These are phyloP conservation scores for Stephania cephalantha DNA, from an alignment of 164 flowering plant species.

Conservation along the genomic window DNA sequence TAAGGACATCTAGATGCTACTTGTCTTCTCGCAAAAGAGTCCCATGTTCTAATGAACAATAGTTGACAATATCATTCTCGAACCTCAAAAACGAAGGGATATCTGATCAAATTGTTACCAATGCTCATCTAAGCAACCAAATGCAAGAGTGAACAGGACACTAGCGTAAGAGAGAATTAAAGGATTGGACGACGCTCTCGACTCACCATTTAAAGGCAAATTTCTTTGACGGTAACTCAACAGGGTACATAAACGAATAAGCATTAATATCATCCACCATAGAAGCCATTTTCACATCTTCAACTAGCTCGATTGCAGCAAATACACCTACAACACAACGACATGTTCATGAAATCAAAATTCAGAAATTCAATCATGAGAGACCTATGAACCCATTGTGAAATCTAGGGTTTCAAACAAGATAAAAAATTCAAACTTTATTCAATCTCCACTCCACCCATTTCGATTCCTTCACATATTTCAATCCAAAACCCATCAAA, in stretches of 20 bases:
- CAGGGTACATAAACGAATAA: slow-evolving; percentile 70
- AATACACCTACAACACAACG: slow-evolving; percentile 5
- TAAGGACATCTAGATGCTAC: too few relatives aligned
- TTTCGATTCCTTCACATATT: slow-evolving; percentile 1
- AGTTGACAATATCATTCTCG: neutral
- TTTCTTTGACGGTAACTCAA: slow-evolving; percentile 56
- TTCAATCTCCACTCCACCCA: neutral
- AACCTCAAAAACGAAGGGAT: neutral
- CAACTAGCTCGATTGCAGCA: slow-evolving; percentile 42
- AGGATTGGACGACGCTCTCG: neutral
- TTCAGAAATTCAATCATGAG: too few relatives aligned
- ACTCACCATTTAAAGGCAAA: slow-evolving; percentile 73
- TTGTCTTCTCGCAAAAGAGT: too few relatives aligned
- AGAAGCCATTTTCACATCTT: slow-evolving; percentile 47
- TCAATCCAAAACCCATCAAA: neutral
- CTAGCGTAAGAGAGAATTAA: neutral
- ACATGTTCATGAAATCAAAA: too few relatives aligned
- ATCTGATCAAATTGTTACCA: neutral
- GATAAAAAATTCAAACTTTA: neutral
- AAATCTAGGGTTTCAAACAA: neutral
- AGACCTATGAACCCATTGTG: neutral
- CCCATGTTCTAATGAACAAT: neutral
- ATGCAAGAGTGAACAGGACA: neutral
- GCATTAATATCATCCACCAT: slow-evolving; percentile 82
- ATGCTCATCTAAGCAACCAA: neutral